phyloP scores from a whole-genome alignment of 805 yeast genomes.

The Zygotorulaspora danielsina region DNA sequence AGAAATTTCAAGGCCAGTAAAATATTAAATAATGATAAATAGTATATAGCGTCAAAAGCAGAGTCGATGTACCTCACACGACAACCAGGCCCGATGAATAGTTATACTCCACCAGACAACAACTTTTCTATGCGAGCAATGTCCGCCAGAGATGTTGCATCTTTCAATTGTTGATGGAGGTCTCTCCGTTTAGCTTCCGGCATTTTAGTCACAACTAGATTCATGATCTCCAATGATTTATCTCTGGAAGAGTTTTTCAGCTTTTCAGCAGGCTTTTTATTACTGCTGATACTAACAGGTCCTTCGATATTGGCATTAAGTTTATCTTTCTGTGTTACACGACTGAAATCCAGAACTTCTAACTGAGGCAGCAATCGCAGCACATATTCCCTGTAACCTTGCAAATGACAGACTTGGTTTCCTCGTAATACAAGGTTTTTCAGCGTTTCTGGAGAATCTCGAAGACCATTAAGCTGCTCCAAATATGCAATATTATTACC shows the following conservation, averaged over 20 bases:
- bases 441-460: constrained; percentile 40
- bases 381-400: constrained; percentile 55
- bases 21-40: not conserved
- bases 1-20: not conserved
- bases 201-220: constrained; percentile 42
- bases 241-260: constrained; percentile 13
- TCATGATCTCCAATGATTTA: constrained; percentile 36
- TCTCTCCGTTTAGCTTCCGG: constrained; percentile 49
- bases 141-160: constrained; percentile 69
- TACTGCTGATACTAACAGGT: constrained; percentile 25
- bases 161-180: constrained; percentile 50
- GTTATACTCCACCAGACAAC: constrained; percentile 37
- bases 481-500: constrained; percentile 52
- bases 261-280: constrained; percentile 18
- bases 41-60: too few species aligned
- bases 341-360: constrained; percentile 61
- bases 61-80: not conserved
- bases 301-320: constrained; percentile 47
- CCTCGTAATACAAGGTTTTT: constrained; percentile 49
- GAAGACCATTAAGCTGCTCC: constrained; percentile 42
- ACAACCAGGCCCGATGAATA: too few species aligned
- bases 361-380: constrained; percentile 62
- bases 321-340: constrained; percentile 42
- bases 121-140: constrained; percentile 64
- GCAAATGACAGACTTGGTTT: constrained; percentile 50